Conservation (phyloP, 148 eudicot genomes). For the Pouteria glomerata region DNA sequence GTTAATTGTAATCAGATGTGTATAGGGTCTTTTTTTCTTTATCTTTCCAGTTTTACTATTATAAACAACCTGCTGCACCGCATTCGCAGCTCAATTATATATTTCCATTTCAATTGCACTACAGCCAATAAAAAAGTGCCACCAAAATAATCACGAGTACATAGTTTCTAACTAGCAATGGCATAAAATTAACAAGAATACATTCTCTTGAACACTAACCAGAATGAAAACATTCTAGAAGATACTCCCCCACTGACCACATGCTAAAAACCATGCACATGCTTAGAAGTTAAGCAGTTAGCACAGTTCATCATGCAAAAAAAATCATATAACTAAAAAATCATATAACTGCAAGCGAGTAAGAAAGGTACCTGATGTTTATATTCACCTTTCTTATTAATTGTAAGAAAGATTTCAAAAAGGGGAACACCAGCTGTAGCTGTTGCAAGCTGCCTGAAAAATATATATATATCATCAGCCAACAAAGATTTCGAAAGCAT, state of each 20-base stretch:
- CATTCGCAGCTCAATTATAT: neutral
- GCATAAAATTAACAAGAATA: neutral
- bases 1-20: neutral
- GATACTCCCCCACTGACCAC: neutral
- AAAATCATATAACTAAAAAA: neutral
- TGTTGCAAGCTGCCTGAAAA: conserved; percentile 88
- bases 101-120: neutral
- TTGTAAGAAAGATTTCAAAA: conserved; percentile 78
- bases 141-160: neutral
- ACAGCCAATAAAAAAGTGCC: neutral
- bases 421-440: conserved; percentile 77
- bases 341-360: neutral
- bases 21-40: neutral
- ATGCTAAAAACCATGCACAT: neutral
- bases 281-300: neutral
- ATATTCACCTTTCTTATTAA: conserved; percentile 66
- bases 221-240: neutral
- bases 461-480: conserved; percentile 6
- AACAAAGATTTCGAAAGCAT: neutral
- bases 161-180: neutral
- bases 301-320: neutral
- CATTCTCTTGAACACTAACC: neutral
- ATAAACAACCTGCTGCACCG: neutral
- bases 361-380: conserved; percentile 69
- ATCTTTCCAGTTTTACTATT: neutral